Evolutionary conservation across 31 red algal genomes (phyloP), one percentile per base, ranked within the genome.

Genomic region (Pterothamnion heteromorphum): DNA sequence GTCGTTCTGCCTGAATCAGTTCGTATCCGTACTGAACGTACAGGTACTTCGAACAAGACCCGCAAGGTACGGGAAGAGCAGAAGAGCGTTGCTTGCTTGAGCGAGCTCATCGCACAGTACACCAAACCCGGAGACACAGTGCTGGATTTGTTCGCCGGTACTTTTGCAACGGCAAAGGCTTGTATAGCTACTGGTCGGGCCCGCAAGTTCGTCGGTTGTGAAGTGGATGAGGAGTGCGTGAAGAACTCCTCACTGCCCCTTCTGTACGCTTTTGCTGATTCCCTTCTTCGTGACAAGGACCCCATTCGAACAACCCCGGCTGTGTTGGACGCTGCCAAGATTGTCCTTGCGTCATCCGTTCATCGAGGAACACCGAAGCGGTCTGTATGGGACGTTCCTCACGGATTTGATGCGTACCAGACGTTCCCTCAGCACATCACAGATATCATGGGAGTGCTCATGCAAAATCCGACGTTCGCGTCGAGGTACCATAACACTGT

Each of bases 121-220:
- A 72, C 87, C 23, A 32, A 30, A 22, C 87, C 87, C 23, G 87
- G 87, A 23, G 87, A 89, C 87, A 89, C 23, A 22, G 87, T 89
- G 22, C 43, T 89, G 24, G 87, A 89, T 28, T 2, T 28, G 27
- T 89, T 89, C 71, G 80, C 80, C 26, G 80, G 32, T 43, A 84
- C 80, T 28, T 84, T 21, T 41, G 44, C 80, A 21, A 84, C 32
- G 39, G 80, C 22, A 84, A 84, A 43, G 26, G 80, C 26, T 28
- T 36, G 80, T 36, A 26, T 36, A 22, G 39, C 32, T 26, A 36
- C 44, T 28, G 37, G 22, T 36, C 39, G 44, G 26, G 35, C 39
- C 32, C 22, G 80, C 22, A 36, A 84, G 80, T 84, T 84, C 80
- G 44, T 84, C 39, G 80, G 32, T 36, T 84, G 80, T 27, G 80